Base-by-base conservation (phyloP, 2,329 filamentous ascomycete species). In the Madurella fahalii region DNA sequence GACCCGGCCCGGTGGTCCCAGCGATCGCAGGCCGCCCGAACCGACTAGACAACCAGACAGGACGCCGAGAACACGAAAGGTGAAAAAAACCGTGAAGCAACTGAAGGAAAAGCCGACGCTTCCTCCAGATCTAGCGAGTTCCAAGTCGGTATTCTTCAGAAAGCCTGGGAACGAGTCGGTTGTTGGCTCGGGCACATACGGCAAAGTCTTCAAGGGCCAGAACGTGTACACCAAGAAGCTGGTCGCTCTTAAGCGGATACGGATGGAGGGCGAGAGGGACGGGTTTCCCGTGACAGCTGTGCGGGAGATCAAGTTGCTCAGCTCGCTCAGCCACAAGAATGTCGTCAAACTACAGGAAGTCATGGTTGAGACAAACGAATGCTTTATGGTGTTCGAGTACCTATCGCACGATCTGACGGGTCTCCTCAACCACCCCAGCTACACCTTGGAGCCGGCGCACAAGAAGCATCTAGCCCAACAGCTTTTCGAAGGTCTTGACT, bases 331-430 rank as follows among this genome's bases (percentile, higher is more conserved):
- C 59, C 90, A 95, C 65, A 74, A 79, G 56, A 95, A 95, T 65
- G 85, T 96, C 48, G 90, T 96, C 54, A 84, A 85, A 40, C 75
- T 96, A 16, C 84, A 89, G 61, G 91, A 96, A 72, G 90, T 95
- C 61, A 99, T 99, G 94, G 94, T 99, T 2, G 94, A 99, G 73
- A 89, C 87, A 68, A 97, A 97, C 63, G 92, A 97, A 71, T 99
- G 94, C 70, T 99, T 95, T 72, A 99, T 99, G 94, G 94, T 99
- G 2, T 99, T 99, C 61, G 94, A 99, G 70, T 99, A 99, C 68
- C 80, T 97, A 32, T 93, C 94, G 1, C 94, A 99, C 69, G 94
- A 99, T 69, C 77, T 99, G 57, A 99, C 94, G 2, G 94, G 94
- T 13, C 77, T 99, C 32, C 82, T 99, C 57, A 97, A 97, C 65